Conservation (phyloP, 257 asterid genomes). For the Solanum raphanifolium region DNA sequence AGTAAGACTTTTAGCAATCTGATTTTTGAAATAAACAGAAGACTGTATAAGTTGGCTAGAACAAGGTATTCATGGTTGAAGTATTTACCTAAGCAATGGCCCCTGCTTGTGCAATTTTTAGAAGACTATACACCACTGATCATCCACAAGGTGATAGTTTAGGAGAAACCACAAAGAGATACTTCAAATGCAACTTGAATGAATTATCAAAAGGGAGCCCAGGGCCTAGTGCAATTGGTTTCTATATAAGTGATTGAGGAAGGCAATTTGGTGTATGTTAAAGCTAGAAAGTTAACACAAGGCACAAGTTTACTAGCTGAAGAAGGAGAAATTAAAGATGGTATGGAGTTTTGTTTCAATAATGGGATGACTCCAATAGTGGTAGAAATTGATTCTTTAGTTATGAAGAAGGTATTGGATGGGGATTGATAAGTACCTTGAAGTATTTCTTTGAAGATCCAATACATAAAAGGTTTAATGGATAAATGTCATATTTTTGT, state of each 20-base stretch:
- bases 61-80: not conserved
- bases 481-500: not conserved
- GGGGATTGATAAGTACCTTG: not conserved
- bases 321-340: not conserved
- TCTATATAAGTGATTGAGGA: not conserved
- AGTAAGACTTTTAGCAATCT: not conserved
- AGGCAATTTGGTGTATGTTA: not conserved
- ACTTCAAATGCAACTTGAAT: not conserved
- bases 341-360: not conserved
- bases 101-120: not conserved
- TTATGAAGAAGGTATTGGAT: not conserved
- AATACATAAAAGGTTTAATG: not conserved
- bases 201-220: not conserved
- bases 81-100: not conserved
- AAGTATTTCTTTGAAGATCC: not conserved
- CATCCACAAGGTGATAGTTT: not conserved
- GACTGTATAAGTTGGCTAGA: not conserved
- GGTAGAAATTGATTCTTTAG: not conserved
- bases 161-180: too few relatives aligned
- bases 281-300: not conserved
- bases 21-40: too few relatives aligned
- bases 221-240: not conserved
- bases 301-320: not conserved
- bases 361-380: not conserved
- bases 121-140: not conserved